Evolutionary conservation across 495 filamentous ascomycete species (phyloP), one percentile per base, ranked within the genome.

Genomic region (Cercophora sp.): DNA sequence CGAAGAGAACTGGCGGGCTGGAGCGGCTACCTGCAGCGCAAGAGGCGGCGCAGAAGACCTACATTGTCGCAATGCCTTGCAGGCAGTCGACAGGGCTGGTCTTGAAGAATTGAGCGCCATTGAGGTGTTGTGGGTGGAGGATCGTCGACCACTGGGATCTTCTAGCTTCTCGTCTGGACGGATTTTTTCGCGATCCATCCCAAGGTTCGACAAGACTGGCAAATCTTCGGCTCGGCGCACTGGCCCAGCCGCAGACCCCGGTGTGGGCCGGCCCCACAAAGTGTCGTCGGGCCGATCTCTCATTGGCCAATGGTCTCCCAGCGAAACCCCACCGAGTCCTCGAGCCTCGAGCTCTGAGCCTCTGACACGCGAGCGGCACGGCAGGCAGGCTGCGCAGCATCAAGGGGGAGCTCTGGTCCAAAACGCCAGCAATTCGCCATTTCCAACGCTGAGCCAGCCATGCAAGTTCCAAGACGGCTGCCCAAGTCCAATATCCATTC

Each of bases 91-190:
- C n/a, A 66, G 18, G n/a, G 51, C 57, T 5, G 59, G 53, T 9
- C 64, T 54, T 9, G 62, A 59, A 18, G 66, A 52, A 27, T 56
- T 62, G 48, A 63, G 58, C 32, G 66, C 58, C 66, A 69, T 69
- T 48, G 46, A 16, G 42, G 27, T 13, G 48, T 13, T 10, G 35
- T n/a, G 39, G 32, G 24, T 16, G 16, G 27, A 24, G 32, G 37
- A 8, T 11, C 11, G 20, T 13, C 25, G 46, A 5, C 13, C 23
- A 16, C 16, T 20, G 18, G 36, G 16, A 18, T 5, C 36, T 19
- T 6, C 36, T 6, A 39, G 16, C 36, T 39, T 5, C 36, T 5
- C 4, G 18, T 25, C 40, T 10, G 19, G 22, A 25, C 40, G 40
- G 25, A 24, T 43, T 43, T 41, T 43, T 43, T 43, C 40, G 40